Base-by-base conservation (phyloP, 208 protist genomes). In the Leishmania major region DNA sequence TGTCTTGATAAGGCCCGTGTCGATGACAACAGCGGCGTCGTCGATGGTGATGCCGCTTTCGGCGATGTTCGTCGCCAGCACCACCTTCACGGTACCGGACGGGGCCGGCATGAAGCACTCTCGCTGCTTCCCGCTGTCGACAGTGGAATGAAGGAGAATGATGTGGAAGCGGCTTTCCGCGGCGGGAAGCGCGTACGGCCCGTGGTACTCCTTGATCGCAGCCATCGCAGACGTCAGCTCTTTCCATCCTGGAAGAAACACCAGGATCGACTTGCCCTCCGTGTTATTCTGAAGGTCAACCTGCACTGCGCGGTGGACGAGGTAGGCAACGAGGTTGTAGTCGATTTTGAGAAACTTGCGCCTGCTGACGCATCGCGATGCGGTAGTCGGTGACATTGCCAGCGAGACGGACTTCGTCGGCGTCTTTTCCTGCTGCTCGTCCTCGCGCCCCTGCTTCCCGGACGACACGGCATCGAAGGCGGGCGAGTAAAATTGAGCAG, bases 161-260 rank as follows among this genome's bases (percentile, higher is more conserved):
- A 98, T 89, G 74, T 95, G 87, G 72, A 90, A 92, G 55, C 73
- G 82, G 51, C 83, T 11, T 2, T 15, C 59, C 1, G 22, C 64
- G 6, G 51, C 53, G 47, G 59, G 43, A 43, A 72, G 43, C 35
- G 53, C 70, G 37, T 49, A 79, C 15, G 75, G 69, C 28, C 86
- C 77, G 45, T 17, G 6, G 70, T 81, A 84, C 88, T 83, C 75
- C 71, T 92, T 90, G 80, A 96, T 87, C 81, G 97, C 85, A 83
- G 91, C 51, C 75, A 88, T 85, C 67, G 91, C 84, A 79, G 91
- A 66, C 88, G 89, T 15, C 67, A 99, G 98, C 76, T 99, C 99
- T 84, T 98, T 96, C 94, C 99, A 99, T 55, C 99, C 99, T 2
- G 99, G 99, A 2, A 99, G 90, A 85, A 99, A 99, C 1, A 99